phyloP scores from a whole-genome alignment of 352 stramenopile genomes.

The Globisporangium rhizosaccharum region DNA sequence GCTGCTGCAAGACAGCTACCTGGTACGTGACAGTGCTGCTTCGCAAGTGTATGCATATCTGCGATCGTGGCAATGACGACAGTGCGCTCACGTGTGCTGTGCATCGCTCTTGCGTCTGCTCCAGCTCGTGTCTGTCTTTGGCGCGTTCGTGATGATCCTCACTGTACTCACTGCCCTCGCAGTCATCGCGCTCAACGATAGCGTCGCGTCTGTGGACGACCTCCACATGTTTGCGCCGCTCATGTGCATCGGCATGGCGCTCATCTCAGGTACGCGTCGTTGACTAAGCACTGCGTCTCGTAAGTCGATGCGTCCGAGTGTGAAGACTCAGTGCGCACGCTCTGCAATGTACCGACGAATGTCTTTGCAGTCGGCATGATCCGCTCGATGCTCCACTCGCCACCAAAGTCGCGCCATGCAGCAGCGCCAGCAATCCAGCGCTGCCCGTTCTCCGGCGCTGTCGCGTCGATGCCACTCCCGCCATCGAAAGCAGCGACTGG shows the following conservation, averaged over 20 bases:
- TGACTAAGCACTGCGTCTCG: not conserved
- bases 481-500: not conserved
- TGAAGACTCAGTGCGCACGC: not conserved
- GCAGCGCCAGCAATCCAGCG: conserved; percentile 12
- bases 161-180: conserved; percentile 45
- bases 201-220: conserved; percentile 41
- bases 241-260: conserved; percentile 50
- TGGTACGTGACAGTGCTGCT: conserved; percentile 20
- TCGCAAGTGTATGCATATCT: not conserved
- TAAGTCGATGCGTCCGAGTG: not conserved
- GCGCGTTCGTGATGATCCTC: conserved; percentile 49
- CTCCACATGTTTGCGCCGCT: conserved; percentile 64
- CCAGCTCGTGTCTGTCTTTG: conserved; percentile 36
- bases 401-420: conserved; percentile 15
- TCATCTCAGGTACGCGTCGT: conserved; percentile 35
- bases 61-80: not conserved
- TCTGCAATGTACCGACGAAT: not conserved
- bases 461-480: conserved; percentile 3
- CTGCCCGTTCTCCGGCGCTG: conserved; percentile 13
- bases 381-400: conserved; percentile 33
- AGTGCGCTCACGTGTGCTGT: not conserved
- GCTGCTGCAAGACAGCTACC: conserved; percentile 40
- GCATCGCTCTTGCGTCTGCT: not conserved
- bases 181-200: conserved; percentile 37
- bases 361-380: conserved; percentile 25